These are phyloP conservation scores for Penicillium roqueforti DNA, from an alignment of 495 filamentous ascomycete genomes.

Conservation along the genomic window DNA sequence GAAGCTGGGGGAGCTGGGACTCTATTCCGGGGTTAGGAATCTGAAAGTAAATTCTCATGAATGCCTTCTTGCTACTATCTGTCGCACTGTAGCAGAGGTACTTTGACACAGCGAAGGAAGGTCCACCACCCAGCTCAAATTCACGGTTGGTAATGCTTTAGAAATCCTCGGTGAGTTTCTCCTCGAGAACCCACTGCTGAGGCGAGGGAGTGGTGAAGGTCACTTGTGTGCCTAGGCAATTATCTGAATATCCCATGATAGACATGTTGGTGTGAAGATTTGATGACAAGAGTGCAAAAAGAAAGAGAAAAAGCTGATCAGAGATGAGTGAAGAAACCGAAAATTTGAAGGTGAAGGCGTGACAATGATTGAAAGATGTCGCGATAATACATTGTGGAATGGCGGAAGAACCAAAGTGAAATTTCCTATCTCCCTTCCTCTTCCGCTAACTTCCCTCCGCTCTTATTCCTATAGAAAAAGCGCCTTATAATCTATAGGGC, in stretches of 20 bases:
- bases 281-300: not conserved
- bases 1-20: not conserved
- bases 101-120: not conserved
- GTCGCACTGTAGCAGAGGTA: not conserved
- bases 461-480: no score
- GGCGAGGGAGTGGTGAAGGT: not conserved
- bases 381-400: no score
- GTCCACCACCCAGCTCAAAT: not conserved
- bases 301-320: not conserved
- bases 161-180: not conserved
- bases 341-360: not conserved
- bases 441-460: no score
- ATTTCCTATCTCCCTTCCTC: no score
- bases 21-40: constrained; percentile 1
- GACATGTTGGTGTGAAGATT: not conserved
- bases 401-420: no score
- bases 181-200: not conserved
- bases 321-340: not conserved
- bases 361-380: not conserved
- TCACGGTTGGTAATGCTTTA: not conserved
- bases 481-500: no score
- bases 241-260: not conserved
- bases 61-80: constrained; percentile 1
- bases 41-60: constrained; percentile 10
- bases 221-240: not conserved